phyloP scores from a whole-genome alignment of 1,284 basidiomycete genomes.

The Ganoderma meredithae region DNA sequence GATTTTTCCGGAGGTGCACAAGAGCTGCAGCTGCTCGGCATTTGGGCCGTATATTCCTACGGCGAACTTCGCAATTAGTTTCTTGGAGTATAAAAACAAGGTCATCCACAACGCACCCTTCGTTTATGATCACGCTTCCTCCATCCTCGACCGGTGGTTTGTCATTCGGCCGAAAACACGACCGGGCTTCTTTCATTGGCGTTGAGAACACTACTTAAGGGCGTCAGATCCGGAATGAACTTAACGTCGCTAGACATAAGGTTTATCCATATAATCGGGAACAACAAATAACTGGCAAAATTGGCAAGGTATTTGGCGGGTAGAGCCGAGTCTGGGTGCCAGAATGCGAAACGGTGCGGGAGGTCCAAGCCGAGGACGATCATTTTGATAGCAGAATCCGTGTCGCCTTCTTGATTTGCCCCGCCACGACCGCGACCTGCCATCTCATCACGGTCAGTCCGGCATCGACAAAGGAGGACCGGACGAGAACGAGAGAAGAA shows the following conservation, averaged over 20 bases:
- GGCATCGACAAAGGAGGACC: too few species aligned
- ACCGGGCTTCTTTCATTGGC: too few species aligned
- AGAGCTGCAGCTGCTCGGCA: not conserved
- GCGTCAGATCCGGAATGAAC: not conserved
- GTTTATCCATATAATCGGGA: not conserved
- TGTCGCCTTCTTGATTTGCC: conserved; percentile 8
- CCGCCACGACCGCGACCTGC: conserved; percentile 1
- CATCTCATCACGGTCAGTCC: not conserved
- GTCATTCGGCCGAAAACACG: too few species aligned
- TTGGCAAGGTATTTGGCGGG: not conserved
- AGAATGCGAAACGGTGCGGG: not conserved
- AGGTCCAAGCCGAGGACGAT: not conserved
- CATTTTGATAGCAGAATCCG: conserved; percentile 1
- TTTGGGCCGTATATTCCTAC: too few species aligned
- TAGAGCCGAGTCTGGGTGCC: not conserved
- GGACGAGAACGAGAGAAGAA: conserved; percentile 15
- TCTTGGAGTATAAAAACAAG: too few species aligned
- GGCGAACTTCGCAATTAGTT: too few species aligned
- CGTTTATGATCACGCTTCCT: not conserved
- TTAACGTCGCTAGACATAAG: not conserved
- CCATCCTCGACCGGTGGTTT: not conserved
- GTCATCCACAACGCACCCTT: not conserved
- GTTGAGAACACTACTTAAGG: not conserved
- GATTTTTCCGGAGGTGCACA: too few species aligned
- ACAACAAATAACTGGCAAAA: not conserved